Base-by-base conservation (phyloP, 164 flowering plant genomes). In the Cinnamomum chago region DNA sequence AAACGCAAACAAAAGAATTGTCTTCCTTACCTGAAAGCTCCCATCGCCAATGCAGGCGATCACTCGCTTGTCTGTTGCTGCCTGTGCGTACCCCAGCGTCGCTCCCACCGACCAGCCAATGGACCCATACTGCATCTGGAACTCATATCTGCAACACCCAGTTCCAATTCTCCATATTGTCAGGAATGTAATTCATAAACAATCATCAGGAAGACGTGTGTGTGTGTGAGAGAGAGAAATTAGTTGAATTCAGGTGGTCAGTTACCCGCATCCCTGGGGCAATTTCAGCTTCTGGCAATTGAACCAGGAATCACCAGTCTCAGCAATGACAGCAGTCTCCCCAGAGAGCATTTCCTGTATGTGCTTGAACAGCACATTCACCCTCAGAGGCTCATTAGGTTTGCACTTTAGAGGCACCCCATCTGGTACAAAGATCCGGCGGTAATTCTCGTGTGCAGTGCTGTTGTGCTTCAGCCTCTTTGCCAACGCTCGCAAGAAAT, bases 21-120 rank as follows among this genome's bases (percentile, higher is more conserved):
- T 15, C 52, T 12, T 9, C 2, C 11, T 51, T 76, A 90, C 97
- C 94, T 94, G 98, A 78, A 90, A 94, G 82, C 96, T 92, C 3
- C 88, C 90, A 79, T 87, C 90, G 24, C 90, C 90, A 73, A 87
- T 87, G 81, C 85, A 87, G 66, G 97, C 90, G 79, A 94, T 83
- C 40, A 94, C 93, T 22, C 98, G 86, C 81, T 88, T 94, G 62
- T 86, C 81, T 3, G 82, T 85, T 3, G 80, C 93, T 71, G 93
- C 97, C 81, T 90, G 93, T 20, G 97, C 97, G 73, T 94, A 94
- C 1, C 98, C 98, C 52, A 93, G 92, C 14, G 97, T 88, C 15
- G 97, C 98, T 62, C 98, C 95, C 27, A 92, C 95, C 2, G 98
- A 91, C 98, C 98, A 93, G 12, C 98, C 98, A 58, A 92, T 88